Percentiles rank a stretch among this genome's conserved stretches.
These are phyloP conservation scores for Endothia cerciana DNA, from an alignment of 2,329 filamentous ascomycete species.

Conservation along the genomic window DNA sequence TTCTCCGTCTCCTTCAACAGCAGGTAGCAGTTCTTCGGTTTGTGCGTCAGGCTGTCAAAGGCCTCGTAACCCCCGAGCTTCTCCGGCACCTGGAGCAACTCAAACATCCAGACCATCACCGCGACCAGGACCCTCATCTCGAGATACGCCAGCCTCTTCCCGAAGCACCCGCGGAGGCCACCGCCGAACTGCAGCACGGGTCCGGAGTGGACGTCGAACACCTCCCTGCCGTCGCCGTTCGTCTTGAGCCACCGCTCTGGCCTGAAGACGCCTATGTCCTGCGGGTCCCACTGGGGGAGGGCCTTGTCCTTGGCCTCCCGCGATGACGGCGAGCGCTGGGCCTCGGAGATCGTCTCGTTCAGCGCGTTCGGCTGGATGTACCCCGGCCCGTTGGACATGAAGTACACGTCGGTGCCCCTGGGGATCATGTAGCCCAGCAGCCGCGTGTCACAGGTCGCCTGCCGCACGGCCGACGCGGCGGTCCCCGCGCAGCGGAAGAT, in stretches of 20 bases:
- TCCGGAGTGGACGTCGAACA: conserved; percentile 34
- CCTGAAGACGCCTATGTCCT: conserved; percentile 18
- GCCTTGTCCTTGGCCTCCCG: conserved; percentile 9
- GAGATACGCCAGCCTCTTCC: conserved; percentile 36
- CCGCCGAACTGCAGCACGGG: conserved; percentile 34
- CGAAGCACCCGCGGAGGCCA: conserved; percentile 36
- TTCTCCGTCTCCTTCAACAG: conserved; percentile 8
- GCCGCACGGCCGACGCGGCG: conserved; percentile 50
- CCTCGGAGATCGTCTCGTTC: conserved; percentile 13
- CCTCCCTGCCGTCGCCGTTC: not conserved
- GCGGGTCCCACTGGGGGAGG: not conserved
- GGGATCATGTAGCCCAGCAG: conserved; percentile 47
- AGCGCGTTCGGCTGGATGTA: conserved; percentile 16
- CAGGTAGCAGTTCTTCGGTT: conserved; percentile 22
- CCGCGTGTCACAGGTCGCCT: conserved; percentile 43
- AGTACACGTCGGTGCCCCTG: conserved; percentile 46
- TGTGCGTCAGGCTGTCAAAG: conserved; percentile 22
- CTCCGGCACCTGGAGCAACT: conserved; percentile 35
- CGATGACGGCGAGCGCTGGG: conserved; percentile 14
- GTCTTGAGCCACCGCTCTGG: conserved; percentile 23
- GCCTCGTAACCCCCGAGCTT: conserved; percentile 19
- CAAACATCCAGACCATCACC: conserved; percentile 37
- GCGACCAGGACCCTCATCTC: conserved; percentile 35
- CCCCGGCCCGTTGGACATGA: conserved; percentile 42
- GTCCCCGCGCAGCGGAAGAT: conserved; percentile 50